Base-by-base conservation (phyloP, 1,139 yeast species). In the Starmera stellimalicola region DNA sequence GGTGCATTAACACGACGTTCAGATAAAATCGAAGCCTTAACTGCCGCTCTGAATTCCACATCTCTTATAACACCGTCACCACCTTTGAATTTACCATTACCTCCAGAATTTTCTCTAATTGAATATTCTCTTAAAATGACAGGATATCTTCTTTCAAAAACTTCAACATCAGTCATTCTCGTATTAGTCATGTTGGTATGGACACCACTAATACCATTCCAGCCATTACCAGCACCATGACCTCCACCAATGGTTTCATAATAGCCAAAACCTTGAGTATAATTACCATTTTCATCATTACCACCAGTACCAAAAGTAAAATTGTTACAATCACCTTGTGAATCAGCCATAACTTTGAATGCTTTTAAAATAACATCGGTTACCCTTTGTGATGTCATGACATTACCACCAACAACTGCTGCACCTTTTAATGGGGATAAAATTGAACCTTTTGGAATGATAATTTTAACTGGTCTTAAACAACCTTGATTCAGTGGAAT, bases 401-500 rank as follows among this genome's bases (percentile, higher is more conserved):
- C 93, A 52, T 83, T 84, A 7, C 94, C 94, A 19, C 94, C 95
- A 7, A 82, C 93, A 5, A 81, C 87, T 1, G 94, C 94, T 14
- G 88, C 91, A 31, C 79, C 85, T 27, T 65, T 67, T 3, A 79
- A 66, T 3, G 94, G 94, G 30, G 77, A 65, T 17, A 84, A 66
- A 6, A 84, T 66, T 2, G 84, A 72, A 0, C 81, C 81, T 33
- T 71, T 71, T 25, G 94, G 82, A 20, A 85, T 78, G 16, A 58
- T 57, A 36, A 84, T 68, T 6, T 70, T 59, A 33, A 83, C 71
- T 1, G 94, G 94, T 36, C 68, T 63, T 42, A 84, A 65, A 51
- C 94, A 83, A 7, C 95, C 95, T 49, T 83, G 87, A 49, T 84
- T 84, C 50, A 84, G 63, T 0, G 95, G 95, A 37, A 84, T 82